Percentiles rank a stretch among this genome's conserved stretches.
Evolutionary conservation across 2,329 filamentous ascomycete species (phyloP).

Genomic region (Pseudogymnoascus sp.): DNA sequence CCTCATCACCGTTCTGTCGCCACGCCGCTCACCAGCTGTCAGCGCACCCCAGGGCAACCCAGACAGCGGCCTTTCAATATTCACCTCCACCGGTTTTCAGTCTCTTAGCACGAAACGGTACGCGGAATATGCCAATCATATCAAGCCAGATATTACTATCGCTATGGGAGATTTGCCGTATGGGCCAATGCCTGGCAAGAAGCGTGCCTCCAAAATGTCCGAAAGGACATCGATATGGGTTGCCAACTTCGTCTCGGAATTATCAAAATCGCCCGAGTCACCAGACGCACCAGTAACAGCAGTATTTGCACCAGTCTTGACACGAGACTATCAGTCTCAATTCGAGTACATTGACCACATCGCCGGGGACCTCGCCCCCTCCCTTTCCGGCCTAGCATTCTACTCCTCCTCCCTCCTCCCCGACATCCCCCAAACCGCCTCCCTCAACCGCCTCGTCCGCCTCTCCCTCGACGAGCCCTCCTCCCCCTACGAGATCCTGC

Average conservation of each 20-base stretch:
- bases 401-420: conserved; percentile 65
- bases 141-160: conserved; percentile 74
- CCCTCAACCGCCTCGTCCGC: conserved; percentile 57
- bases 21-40: conserved; percentile 71
- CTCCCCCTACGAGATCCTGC: conserved; percentile 69
- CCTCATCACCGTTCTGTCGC: conserved; percentile 61
- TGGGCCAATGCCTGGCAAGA: conserved; percentile 49
- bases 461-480: conserved; percentile 62
- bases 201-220: conserved; percentile 73
- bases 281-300: conserved; percentile 25
- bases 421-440: conserved; percentile 49
- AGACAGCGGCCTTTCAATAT: conserved; percentile 62
- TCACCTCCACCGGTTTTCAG: conserved; percentile 80
- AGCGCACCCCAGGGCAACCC: conserved; percentile 62
- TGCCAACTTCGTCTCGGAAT: conserved; percentile 51
- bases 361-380: conserved; percentile 48
- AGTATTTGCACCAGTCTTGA: conserved; percentile 61
- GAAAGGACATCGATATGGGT: conserved; percentile 82
- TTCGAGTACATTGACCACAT: conserved; percentile 71
- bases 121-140: conserved; percentile 49
- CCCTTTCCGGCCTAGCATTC: conserved; percentile 63
- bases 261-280: conserved; percentile 29
- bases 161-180: conserved; percentile 66
- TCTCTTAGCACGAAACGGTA: conserved; percentile 63
- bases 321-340: conserved; percentile 67